These are phyloP conservation scores for Botrytis sinoallii DNA, from an alignment of 2,329 filamentous ascomycete genomes.

Conservation along the genomic window DNA sequence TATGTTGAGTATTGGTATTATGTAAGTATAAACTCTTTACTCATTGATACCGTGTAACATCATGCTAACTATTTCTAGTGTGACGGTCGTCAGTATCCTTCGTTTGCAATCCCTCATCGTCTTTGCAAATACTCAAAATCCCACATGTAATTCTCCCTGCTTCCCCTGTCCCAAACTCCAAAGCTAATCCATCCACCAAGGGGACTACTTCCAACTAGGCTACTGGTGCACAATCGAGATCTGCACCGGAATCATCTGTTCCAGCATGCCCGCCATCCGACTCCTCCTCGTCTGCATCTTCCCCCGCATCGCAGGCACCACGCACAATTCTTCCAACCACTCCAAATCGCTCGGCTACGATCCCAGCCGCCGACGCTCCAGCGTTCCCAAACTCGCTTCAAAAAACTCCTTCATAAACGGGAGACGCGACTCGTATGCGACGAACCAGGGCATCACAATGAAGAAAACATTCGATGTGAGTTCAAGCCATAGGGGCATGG, in stretches of 20 bases:
- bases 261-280: slow-evolving; percentile 25
- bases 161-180: neutral
- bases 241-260: slow-evolving; percentile 27
- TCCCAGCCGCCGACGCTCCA: neutral
- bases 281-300: slow-evolving; percentile 10
- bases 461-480: neutral
- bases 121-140: slow-evolving; percentile 16
- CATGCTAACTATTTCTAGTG: neutral
- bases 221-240: slow-evolving; percentile 31
- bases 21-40: slow-evolving; percentile 28
- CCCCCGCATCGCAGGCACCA: neutral
- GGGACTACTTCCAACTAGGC: slow-evolving; percentile 24
- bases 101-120: slow-evolving; percentile 1
- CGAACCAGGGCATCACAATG: neutral
- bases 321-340: neutral
- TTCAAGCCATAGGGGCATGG: neutral
- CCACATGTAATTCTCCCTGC: neutral
- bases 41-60: neutral
- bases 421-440: neutral
- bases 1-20: slow-evolving; percentile 50
- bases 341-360: neutral
- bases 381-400: neutral
- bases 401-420: neutral
- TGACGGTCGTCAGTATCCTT: slow-evolving; percentile 10
- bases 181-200: neutral